Conservation (phyloP, 768 basidiomycete genomes). For the Leucocoprinus leucothites region DNA sequence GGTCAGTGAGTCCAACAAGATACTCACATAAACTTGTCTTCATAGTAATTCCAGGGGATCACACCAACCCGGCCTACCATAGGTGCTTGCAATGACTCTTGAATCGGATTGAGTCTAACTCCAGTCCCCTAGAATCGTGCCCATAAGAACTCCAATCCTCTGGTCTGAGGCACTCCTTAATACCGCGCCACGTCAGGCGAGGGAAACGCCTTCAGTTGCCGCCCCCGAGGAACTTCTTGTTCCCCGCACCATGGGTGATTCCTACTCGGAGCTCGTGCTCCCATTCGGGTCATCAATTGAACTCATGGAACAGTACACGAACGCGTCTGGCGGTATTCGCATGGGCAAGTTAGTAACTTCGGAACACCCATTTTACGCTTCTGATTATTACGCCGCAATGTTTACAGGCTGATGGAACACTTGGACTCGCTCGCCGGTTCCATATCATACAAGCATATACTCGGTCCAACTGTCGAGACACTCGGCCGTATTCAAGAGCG, state of each 20-base stretch:
- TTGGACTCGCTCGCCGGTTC: conserved; percentile 84
- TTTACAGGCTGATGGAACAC: conserved; percentile 65
- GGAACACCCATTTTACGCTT: neutral
- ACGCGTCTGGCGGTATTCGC: conserved; percentile 67
- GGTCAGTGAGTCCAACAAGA: conserved; percentile 45
- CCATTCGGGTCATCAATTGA: conserved; percentile 59
- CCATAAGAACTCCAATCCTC: conserved; percentile 45
- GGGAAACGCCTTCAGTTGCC: conserved; percentile 14
- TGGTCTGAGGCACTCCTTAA: conserved; percentile 61
- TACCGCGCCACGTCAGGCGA: conserved; percentile 21
- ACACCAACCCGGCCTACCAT: conserved; percentile 50
- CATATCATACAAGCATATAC: conserved; percentile 80
- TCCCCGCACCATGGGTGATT: conserved; percentile 65
- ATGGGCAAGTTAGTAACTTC: conserved; percentile 51
- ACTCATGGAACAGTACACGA: conserved; percentile 66
- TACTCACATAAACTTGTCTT: neutral
- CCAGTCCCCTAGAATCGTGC: conserved; percentile 43
- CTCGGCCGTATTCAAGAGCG: conserved; percentile 54
- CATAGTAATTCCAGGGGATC: conserved; percentile 33
- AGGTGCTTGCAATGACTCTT: conserved; percentile 30
- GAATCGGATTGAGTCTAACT: neutral
- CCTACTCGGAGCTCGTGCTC: conserved; percentile 62
- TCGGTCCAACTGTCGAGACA: conserved; percentile 57
- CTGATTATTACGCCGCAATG: neutral
- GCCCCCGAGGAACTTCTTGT: conserved; percentile 25